These are phyloP conservation scores for Scutellaria baicalensis DNA, from an alignment of 257 asterid species.

Conservation along the genomic window DNA sequence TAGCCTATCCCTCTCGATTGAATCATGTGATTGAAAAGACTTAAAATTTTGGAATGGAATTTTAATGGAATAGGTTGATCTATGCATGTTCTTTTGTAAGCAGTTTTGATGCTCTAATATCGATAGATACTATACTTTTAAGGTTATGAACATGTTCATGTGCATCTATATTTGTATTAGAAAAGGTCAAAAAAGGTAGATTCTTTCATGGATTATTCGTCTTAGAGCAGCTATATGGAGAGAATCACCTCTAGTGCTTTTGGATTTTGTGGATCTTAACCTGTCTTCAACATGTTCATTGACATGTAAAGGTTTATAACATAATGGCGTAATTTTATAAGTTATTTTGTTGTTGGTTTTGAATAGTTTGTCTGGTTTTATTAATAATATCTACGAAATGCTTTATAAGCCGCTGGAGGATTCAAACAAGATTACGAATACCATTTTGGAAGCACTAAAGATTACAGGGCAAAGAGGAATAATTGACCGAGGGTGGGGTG, in stretches of 20 bases:
- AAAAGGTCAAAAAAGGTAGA: not conserved
- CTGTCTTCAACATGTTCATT: no score
- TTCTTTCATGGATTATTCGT: no score
- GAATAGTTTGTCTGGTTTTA: not conserved
- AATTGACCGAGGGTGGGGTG: constrained; percentile 99
- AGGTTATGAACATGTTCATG: not conserved
- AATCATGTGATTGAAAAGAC: not conserved
- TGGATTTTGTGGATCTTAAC: no score
- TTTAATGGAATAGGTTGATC: not conserved
- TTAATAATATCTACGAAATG: constrained; percentile 9
- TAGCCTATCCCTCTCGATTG: not conserved
- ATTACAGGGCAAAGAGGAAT: constrained; percentile 93
- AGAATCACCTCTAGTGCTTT: no score
- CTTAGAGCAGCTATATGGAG: no score
- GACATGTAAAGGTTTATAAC: no score
- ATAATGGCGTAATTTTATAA: not conserved
- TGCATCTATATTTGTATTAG: not conserved
- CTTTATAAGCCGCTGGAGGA: constrained; percentile 82
- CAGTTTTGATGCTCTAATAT: not conserved
- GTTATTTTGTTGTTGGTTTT: not conserved
- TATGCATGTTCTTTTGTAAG: not conserved
- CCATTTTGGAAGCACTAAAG: constrained; percentile 78
- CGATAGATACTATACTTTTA: not conserved
- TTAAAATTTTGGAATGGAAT: not conserved
- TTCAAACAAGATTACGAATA: constrained; percentile 58